These are phyloP conservation scores for Colletotrichum sp. DNA, from an alignment of 2,329 filamentous ascomycete genomes.

Conservation along the genomic window DNA sequence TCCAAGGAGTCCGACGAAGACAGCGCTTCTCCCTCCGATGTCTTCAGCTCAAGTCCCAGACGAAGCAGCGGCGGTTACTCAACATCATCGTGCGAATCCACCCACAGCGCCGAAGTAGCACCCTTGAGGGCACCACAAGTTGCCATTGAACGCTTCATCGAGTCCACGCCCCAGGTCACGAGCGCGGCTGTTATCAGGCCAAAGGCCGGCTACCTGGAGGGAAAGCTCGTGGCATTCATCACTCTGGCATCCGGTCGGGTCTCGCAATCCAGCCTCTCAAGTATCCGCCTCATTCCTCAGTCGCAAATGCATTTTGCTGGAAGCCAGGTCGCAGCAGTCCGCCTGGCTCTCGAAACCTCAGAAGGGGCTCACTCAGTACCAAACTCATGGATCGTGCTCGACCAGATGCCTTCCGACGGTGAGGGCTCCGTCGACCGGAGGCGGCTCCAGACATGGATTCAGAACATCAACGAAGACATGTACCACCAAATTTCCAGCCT, in stretches of 20 bases:
- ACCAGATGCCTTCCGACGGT: constrained; percentile 48
- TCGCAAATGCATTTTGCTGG: constrained; percentile 45
- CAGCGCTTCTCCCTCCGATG: constrained; percentile 18
- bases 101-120: constrained; percentile 4
- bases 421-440: constrained; percentile 46
- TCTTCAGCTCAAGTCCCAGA: constrained; percentile 22
- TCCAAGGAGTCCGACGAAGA: constrained; percentile 14
- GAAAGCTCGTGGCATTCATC: constrained; percentile 52
- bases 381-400: constrained; percentile 53
- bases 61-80: constrained; percentile 14
- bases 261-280: constrained; percentile 27
- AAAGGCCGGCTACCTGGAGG: constrained; percentile 55
- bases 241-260: constrained; percentile 37
- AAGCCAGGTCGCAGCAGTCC: constrained; percentile 45
- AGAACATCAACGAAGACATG: constrained; percentile 54
- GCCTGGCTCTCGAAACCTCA: constrained; percentile 31
- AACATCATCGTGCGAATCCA: constrained; percentile 12
- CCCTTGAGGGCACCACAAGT: background rate
- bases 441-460: constrained; percentile 57
- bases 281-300: constrained; percentile 38
- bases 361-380: constrained; percentile 39
- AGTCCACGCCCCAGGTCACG: constrained; percentile 43
- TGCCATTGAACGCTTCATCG: constrained; percentile 32
- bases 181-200: constrained; percentile 49
- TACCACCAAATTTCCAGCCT: constrained; percentile 52